phyloP scores from a whole-genome alignment of 768 basidiomycete species.

The Mycena kentingensis region DNA sequence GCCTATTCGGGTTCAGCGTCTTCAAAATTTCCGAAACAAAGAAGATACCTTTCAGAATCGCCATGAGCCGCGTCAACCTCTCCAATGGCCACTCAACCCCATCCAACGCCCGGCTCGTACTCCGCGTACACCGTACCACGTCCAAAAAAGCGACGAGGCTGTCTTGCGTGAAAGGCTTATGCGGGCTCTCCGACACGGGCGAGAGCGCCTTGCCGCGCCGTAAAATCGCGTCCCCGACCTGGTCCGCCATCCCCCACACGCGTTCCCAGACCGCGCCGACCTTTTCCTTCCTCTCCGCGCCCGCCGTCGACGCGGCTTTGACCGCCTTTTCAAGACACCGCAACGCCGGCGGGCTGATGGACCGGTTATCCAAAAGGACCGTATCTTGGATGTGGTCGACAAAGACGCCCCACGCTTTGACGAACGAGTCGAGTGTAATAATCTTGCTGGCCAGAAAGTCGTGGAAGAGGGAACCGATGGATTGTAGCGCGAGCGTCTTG shows the following conservation, averaged over 20 bases:
- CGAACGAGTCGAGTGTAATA: conserved; percentile 69
- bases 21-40: background rate
- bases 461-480: conserved; percentile 79
- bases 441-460: conserved; percentile 78
- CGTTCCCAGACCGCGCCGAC: conserved; percentile 52
- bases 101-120: conserved; percentile 48
- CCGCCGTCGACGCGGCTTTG: conserved; percentile 51
- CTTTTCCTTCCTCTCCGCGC: conserved; percentile 45
- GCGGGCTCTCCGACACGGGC: conserved; percentile 24
- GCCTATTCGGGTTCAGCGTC: conserved; percentile 45
- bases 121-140: conserved; percentile 62
- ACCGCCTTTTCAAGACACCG: conserved; percentile 82
- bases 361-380: conserved; percentile 65
- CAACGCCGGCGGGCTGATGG: conserved; percentile 80
- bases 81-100: conserved; percentile 66
- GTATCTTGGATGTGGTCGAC: conserved; percentile 70
- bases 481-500: conserved; percentile 81
- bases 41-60: conserved; percentile 68
- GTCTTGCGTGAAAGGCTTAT: conserved; percentile 75
- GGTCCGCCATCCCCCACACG: conserved; percentile 71
- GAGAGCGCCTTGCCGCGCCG: conserved; percentile 28
- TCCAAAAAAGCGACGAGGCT: conserved; percentile 81
- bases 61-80: conserved; percentile 68
- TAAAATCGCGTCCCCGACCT: conserved; percentile 59
- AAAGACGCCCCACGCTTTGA: conserved; percentile 73